Evolutionary conservation across 2,329 filamentous ascomycete species (phyloP), one percentile per base, ranked within the genome.

Genomic region (Cordyceps cicadae): DNA sequence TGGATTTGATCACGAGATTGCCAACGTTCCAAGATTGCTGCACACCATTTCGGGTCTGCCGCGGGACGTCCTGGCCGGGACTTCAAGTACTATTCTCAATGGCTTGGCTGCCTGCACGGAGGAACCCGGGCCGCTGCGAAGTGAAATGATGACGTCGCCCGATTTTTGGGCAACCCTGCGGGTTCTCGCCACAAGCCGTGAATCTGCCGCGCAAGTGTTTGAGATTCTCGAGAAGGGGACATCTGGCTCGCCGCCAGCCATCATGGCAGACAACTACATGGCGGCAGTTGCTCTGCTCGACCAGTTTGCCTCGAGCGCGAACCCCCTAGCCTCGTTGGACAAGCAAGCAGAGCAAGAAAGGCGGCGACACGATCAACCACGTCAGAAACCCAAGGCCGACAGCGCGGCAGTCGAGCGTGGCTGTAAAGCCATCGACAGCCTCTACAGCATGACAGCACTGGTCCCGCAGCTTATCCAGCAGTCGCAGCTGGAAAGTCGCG

Each of bases 261-360:
- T 99, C 55, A 93, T 92, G 62, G 90, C 92, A 26, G 94, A 97
- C 70, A 99, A 99, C 67, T 99, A 97, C 68, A 92, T 97, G 70
- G 87, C 90, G 24, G 89, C 90, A 3, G 87, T 99, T 59, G 81
- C 83, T 34, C 79, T 99, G 24, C 82, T 97, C 26, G 95, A 95
- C 67, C 89, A 93, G 63, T 97, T 97, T 73, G 91, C 94, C 3
- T 89, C 88, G 7, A 88, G 89, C 32, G 92, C 88, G 51, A 89
- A 87, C 66, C 79, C 92, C 11, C 88, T 87, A 8, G 85, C 87
- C 11, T 74, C 82, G 3, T 79, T 86, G 41, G 88, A 95, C 71
- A 87, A 90, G 65, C 82, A 85, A 65, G 77, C 81, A 59, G 88
- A 90, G 63, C 79, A 69, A 57, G 73, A 75, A 26, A 70, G 71